phyloP scores from a whole-genome alignment of 1,284 basidiomycete genomes.

The Ceratobasidium sp. region DNA sequence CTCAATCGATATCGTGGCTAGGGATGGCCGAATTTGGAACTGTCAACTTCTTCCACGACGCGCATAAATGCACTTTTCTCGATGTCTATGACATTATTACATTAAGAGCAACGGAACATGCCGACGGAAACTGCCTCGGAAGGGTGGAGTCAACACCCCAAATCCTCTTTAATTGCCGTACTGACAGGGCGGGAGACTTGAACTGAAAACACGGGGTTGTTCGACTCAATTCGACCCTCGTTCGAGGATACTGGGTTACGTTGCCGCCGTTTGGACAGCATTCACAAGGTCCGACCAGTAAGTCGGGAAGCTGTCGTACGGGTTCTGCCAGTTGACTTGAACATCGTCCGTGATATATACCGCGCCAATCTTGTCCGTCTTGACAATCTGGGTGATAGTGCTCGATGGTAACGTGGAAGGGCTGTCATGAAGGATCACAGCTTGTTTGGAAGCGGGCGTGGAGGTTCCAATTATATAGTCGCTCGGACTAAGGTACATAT shows the following conservation, averaged over 20 bases:
- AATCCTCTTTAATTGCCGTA: no score
- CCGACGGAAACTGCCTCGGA: no score
- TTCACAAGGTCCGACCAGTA: conserved; percentile 31
- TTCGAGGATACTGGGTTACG: neutral
- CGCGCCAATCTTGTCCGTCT: conserved; percentile 58
- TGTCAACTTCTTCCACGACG: no score
- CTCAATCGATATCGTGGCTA: no score
- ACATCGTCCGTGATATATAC: conserved; percentile 59
- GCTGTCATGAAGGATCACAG: conserved; percentile 53
- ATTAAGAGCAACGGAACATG: no score
- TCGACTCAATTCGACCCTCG: neutral
- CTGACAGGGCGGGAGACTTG: no score
- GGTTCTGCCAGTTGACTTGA: conserved; percentile 4
- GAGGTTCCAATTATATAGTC: conserved; percentile 50
- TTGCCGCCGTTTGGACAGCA: conserved; percentile 34
- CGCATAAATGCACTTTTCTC: no score
- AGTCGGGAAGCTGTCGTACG: conserved; percentile 31
- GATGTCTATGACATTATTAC: no score
- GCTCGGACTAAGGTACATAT: neutral
- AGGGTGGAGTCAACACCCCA: no score
- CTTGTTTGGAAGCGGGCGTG: conserved; percentile 53
- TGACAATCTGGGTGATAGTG: conserved; percentile 57
- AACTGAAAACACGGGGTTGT: neutral
- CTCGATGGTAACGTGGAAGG: conserved; percentile 56
- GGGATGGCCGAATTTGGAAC: no score